Percentiles rank a stretch among this genome's conserved stretches.
Conservation (phyloP, 352 stramenopile genomes). For the Peronospora tabacina region DNA sequence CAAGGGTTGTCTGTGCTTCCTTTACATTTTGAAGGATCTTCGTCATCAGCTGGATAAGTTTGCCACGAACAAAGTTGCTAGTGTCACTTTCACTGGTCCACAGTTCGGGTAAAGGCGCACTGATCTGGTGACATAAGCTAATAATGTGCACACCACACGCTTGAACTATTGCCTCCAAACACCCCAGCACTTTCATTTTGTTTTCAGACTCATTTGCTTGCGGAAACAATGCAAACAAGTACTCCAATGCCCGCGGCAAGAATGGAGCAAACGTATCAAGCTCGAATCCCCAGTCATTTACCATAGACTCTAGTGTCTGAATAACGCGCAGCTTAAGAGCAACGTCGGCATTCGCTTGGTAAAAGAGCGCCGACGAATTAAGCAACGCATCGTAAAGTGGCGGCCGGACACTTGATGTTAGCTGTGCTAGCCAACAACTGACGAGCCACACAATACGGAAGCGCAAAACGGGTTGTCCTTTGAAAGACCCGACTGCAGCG, state of each 20-base stretch:
- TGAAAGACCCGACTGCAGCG: slow-evolving; percentile 28
- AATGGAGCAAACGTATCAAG: slow-evolving; percentile 63
- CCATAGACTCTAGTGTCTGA: slow-evolving; percentile 72
- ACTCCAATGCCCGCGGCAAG: slow-evolving; percentile 46
- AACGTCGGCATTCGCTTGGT: slow-evolving; percentile 33
- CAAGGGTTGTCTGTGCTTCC: slow-evolving; percentile 23
- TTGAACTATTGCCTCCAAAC: slow-evolving; percentile 64
- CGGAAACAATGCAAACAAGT: slow-evolving; percentile 62
- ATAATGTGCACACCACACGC: slow-evolving; percentile 46
- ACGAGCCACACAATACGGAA: slow-evolving; percentile 82
- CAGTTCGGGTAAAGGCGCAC: slow-evolving; percentile 53
- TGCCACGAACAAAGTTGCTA: slow-evolving; percentile 72
- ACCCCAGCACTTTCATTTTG: slow-evolving; percentile 73
- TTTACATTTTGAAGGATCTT: slow-evolving; percentile 58
- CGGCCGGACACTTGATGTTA: slow-evolving; percentile 55
- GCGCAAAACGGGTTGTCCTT: slow-evolving; percentile 54
- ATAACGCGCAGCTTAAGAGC: slow-evolving; percentile 66
- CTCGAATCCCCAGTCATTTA: slow-evolving; percentile 79
- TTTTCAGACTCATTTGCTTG: slow-evolving; percentile 56
- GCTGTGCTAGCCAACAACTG: slow-evolving; percentile 79
- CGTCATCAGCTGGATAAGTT: slow-evolving; percentile 71
- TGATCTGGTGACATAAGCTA: slow-evolving; percentile 54
- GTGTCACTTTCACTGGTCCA: slow-evolving; percentile 65
- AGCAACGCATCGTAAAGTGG: slow-evolving; percentile 75
- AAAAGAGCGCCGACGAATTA: slow-evolving; percentile 32